Percentiles rank a stretch among this genome's conserved stretches.
Evolutionary conservation across 805 yeast genomes (phyloP).

Genomic region (Candida pseudofarinosa): DNA sequence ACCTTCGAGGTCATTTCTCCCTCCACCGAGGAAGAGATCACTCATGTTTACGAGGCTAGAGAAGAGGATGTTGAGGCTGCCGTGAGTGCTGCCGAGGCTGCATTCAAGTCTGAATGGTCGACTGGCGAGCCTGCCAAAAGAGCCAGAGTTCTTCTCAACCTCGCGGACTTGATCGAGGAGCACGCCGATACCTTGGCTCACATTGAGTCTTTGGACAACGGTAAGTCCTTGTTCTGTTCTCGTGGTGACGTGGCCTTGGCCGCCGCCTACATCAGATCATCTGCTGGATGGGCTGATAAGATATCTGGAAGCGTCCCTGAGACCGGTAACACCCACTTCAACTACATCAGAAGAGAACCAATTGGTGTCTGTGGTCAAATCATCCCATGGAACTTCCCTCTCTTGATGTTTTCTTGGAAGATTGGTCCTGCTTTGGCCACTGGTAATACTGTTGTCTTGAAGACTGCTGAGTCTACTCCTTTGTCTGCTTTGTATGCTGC

Average conservation of each 20-base stretch:
- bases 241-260: slow-evolving; percentile 72
- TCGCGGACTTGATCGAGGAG: slow-evolving; percentile 75
- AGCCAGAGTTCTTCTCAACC: slow-evolving; percentile 56
- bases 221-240: slow-evolving; percentile 71
- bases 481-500: slow-evolving; percentile 78
- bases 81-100: slow-evolving; percentile 77
- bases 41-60: slow-evolving; percentile 69
- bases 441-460: slow-evolving; percentile 84
- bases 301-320: slow-evolving; percentile 70
- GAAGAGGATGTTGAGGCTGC: slow-evolving; percentile 81
- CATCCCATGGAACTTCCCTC: slow-evolving; percentile 97
- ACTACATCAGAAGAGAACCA: slow-evolving; percentile 83
- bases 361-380: slow-evolving; percentile 94
- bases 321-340: slow-evolving; percentile 69
- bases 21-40: slow-evolving; percentile 65
- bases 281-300: slow-evolving; percentile 93
- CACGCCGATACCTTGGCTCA: slow-evolving; percentile 68
- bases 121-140: slow-evolving; percentile 64
- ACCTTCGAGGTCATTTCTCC: slow-evolving; percentile 64
- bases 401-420: slow-evolving; percentile 93
- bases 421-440: slow-evolving; percentile 89
- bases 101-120: slow-evolving; percentile 67
- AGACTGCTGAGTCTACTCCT: slow-evolving; percentile 91
- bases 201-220: slow-evolving; percentile 85
- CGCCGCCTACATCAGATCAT: slow-evolving; percentile 68